Base-by-base conservation (phyloP, 2,329 filamentous ascomycete species). In the Metarhizium brunneum region DNA sequence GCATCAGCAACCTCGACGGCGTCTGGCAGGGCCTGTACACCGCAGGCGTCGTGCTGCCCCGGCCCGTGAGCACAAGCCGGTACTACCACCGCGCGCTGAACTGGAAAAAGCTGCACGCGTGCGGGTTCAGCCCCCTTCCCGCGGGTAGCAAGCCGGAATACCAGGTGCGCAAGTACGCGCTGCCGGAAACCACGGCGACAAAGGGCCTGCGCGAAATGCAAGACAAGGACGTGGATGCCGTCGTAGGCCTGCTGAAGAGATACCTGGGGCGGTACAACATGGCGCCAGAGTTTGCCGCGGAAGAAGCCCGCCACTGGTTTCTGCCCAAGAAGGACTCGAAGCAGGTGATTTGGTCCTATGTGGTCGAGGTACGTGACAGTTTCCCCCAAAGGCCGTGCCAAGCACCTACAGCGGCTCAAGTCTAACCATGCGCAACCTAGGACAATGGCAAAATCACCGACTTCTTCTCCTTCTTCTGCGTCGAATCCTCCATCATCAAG, bases 21-120 rank as follows among this genome's bases (percentile, higher is more conserved):
- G 87, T 95, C 61, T 97, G 88, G 80, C 94, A 99, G 73, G 94
- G 92, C 52, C 89, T 99, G 57, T 97, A 96, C 76, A 99, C 94
- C 1, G 94, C 87, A 32, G 94, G 94, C 43, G 86, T 92, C 20
- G 85, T 99, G 43, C 80, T 99, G 2, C 94, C 94, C 32, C 95
- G 87, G 42, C 94, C 94, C 4, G 83, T 99, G 60, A 92, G 88
- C 71, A 96, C 91, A 11, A 95, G 91, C 67, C 84, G 94, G 61
- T 99, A 99, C 77, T 99, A 88, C 73, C 94, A 99, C 72, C 88
- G 94, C 58, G 85, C 91, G 10, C 76, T 99, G 56, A 88, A 99
- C 74, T 99, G 94, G 94, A 81, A 91, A 71, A 97, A 99, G 76
- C 82, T 99, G 13, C 91, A 94, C 69, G 92, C 96, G 64, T 88